phyloP scores from a whole-genome alignment of 129 eudicot species.

The Cynara cardunculus region DNA sequence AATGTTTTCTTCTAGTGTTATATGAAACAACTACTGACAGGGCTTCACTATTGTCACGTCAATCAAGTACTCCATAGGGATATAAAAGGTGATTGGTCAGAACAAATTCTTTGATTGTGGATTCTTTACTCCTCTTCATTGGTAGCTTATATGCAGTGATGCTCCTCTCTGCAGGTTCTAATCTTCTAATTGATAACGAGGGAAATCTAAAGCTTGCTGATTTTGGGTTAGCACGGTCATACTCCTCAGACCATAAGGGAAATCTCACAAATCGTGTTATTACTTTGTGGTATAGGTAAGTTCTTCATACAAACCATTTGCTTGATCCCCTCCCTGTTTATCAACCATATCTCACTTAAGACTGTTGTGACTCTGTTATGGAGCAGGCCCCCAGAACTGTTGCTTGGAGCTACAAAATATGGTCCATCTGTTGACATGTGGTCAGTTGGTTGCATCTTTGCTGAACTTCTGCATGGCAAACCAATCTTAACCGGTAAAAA shows the following conservation, averaged over 20 bases:
- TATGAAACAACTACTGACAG: conserved; percentile 90
- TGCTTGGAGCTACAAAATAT: conserved; percentile 92
- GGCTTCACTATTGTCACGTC: conserved; percentile 93
- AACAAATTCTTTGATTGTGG: neutral
- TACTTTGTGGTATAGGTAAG: conserved; percentile 95
- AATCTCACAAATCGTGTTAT: conserved; percentile 93
- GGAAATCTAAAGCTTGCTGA: conserved; percentile 95
- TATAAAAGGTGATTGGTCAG: conserved; percentile 58
- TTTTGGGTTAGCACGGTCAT: conserved; percentile 89
- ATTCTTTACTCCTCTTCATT: neutral
- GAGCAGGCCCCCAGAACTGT: conserved; percentile 92
- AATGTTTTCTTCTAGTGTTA: conserved; percentile 64
- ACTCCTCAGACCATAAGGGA: conserved; percentile 61
- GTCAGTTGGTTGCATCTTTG: conserved; percentile 96
- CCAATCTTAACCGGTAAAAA: conserved; percentile 88
- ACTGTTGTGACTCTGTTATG: conserved; percentile 18
- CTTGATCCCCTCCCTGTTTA: neutral
- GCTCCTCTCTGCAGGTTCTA: conserved; percentile 51
- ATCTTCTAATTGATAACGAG: conserved; percentile 90
- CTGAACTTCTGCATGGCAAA: conserved; percentile 83
- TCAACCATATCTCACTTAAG: conserved; percentile 12
- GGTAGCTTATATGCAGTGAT: conserved; percentile 3
- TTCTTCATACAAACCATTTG: neutral
- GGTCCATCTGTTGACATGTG: conserved; percentile 99
- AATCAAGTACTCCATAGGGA: conserved; percentile 95